A percentile compares a stretch with the other conserved stretches of the same genome.
phyloP scores from a whole-genome alignment of 257 asterid genomes.

The Apocynum venetum region DNA sequence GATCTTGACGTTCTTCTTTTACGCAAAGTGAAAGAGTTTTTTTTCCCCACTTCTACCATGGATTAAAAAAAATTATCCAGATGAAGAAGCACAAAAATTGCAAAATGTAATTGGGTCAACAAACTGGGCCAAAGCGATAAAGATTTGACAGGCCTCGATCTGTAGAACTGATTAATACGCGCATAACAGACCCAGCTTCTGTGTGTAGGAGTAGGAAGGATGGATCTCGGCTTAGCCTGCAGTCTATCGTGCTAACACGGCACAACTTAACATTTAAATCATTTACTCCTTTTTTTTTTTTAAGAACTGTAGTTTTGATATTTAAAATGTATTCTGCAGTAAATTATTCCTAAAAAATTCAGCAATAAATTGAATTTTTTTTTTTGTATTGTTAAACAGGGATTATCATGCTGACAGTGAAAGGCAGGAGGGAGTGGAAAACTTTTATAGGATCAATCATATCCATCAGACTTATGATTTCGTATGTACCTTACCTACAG shows the following conservation, averaged over 20 bases:
- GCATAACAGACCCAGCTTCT: neutral
- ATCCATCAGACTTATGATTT: conserved; percentile 64
- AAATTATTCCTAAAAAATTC: neutral
- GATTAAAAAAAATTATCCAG: neutral
- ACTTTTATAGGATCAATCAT: conserved; percentile 62
- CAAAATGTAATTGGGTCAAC: neutral
- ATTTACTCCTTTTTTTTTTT: neutral
- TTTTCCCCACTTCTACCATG: no score
- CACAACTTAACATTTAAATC: neutral
- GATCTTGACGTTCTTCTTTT: neutral
- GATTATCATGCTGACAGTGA: conserved; percentile 67
- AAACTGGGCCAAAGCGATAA: neutral
- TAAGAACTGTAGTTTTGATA: neutral
- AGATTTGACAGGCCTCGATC: neutral
- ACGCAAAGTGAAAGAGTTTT: neutral
- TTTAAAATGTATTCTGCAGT: no score
- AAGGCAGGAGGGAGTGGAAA: conserved; percentile 72
- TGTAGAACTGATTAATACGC: neutral
- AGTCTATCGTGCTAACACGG: neutral
- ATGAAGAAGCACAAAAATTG: neutral
- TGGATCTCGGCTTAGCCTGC: no score
- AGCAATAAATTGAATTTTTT: neutral
- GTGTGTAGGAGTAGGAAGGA: no score
- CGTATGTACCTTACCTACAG: conserved; percentile 36
- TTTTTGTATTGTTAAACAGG: conserved; percentile 31